Evolutionary conservation across 2,329 filamentous ascomycete species (phyloP).

Genomic region (Botrytis tulipae): DNA sequence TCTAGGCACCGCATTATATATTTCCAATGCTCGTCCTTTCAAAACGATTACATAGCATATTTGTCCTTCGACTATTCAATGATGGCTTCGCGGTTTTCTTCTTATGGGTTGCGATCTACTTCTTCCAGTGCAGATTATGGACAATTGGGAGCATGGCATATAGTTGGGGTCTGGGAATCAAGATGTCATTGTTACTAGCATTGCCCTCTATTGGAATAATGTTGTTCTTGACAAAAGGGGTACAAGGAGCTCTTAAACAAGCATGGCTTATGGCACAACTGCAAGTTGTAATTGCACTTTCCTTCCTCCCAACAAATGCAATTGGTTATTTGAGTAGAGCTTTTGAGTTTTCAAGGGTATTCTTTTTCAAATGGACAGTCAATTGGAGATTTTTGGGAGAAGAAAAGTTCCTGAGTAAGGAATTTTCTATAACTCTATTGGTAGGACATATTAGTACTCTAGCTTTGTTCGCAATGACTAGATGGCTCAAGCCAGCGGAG

Average conservation of each 20-base stretch:
- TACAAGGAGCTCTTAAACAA: slow-evolving; percentile 62
- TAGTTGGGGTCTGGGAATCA: slow-evolving; percentile 80
- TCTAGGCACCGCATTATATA: slow-evolving; percentile 77
- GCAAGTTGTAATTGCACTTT: slow-evolving; percentile 66
- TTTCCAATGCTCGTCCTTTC: slow-evolving; percentile 83
- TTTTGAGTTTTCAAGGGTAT: slow-evolving; percentile 87
- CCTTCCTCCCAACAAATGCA: slow-evolving; percentile 67
- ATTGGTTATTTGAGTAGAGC: slow-evolving; percentile 74
- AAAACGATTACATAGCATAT: slow-evolving; percentile 91
- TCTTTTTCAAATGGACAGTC: slow-evolving; percentile 97
- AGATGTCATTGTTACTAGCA: slow-evolving; percentile 86
- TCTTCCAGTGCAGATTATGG: slow-evolving; percentile 74
- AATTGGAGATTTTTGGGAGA: slow-evolving; percentile 98
- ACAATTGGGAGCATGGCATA: slow-evolving; percentile 70
- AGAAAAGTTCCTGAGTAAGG: slow-evolving; percentile 68
- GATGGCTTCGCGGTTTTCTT: slow-evolving; percentile 86
- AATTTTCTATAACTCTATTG: slow-evolving; percentile 59
- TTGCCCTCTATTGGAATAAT: slow-evolving; percentile 78
- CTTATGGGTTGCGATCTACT: slow-evolving; percentile 77
- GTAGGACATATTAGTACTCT: slow-evolving; percentile 55
- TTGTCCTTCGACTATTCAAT: slow-evolving; percentile 90
- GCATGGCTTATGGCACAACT: slow-evolving; percentile 71
- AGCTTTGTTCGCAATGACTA: slow-evolving; percentile 52
- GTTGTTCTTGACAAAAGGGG: slow-evolving; percentile 70
- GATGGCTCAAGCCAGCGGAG: slow-evolving; percentile 60